phyloP scores from a whole-genome alignment of 1,284 basidiomycete genomes.

The Amylostereum areolatum region DNA sequence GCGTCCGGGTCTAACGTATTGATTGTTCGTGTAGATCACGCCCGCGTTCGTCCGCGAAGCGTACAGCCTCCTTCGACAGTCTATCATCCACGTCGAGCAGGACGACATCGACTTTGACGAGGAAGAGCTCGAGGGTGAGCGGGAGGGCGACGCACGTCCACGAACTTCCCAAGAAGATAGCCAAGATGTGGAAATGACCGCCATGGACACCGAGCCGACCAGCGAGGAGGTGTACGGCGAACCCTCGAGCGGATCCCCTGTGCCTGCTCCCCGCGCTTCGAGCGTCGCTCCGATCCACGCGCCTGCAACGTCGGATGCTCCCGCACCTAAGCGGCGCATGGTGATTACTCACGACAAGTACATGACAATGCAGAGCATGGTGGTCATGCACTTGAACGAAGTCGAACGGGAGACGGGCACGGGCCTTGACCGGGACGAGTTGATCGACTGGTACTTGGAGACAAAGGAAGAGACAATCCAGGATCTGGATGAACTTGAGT shows the following conservation, averaged over 20 bases:
- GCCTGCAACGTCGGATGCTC: constrained; percentile 30
- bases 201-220: constrained; percentile 54
- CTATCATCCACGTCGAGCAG: constrained; percentile 99
- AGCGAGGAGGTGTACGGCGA: constrained; percentile 40
- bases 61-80: constrained; percentile 89
- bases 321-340: constrained; percentile 66
- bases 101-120: constrained; percentile 98
- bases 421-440: constrained; percentile 83
- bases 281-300: constrained; percentile 25
- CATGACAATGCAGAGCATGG: constrained; percentile 83
- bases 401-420: constrained; percentile 72
- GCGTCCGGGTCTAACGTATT: too few relatives aligned
- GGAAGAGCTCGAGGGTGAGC: constrained; percentile 69
- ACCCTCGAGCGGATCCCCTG: constrained; percentile 32
- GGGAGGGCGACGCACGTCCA: constrained; percentile 26
- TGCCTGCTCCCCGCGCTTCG: constrained; percentile 16
- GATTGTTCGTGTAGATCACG: constrained; percentile 55
- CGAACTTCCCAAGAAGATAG: constrained; percentile 38
- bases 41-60: constrained; percentile 95
- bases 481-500: constrained; percentile 85
- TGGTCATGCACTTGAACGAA: constrained; percentile 79
- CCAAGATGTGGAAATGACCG: constrained; percentile 61
- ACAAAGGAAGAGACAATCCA: constrained; percentile 80
- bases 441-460: constrained; percentile 97
- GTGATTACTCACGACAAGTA: constrained; percentile 95